phyloP scores from a whole-genome alignment of 176 grass and related monocot species.

The Oryza longistaminata region DNA sequence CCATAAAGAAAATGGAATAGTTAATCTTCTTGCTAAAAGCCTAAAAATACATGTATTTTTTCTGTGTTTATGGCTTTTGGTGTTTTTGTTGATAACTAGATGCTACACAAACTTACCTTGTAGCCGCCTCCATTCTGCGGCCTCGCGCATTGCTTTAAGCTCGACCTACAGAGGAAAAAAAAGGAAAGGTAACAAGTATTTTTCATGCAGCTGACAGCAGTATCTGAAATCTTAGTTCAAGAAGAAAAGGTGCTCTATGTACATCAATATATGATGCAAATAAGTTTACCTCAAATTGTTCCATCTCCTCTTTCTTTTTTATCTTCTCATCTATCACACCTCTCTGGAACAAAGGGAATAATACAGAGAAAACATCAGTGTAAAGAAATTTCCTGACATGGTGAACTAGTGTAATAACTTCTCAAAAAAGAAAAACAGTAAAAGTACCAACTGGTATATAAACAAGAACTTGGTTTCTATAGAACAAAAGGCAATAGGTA shows the following conservation, averaged over 20 bases:
- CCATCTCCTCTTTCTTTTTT: conserved; percentile 91
- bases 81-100: neutral
- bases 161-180: conserved; percentile 56
- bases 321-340: conserved; percentile 83
- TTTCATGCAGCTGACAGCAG: neutral
- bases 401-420: neutral
- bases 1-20: neutral
- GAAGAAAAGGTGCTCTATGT: neutral
- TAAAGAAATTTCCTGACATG: neutral
- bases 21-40: neutral
- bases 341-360: conserved; percentile 56
- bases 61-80: neutral
- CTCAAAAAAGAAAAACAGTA: neutral
- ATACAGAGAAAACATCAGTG: conserved; percentile 12
- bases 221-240: neutral
- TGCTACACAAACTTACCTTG: conserved; percentile 57
- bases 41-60: neutral
- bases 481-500: neutral
- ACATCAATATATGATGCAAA: conserved; percentile 2
- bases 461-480: neutral
- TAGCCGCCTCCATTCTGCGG: conserved; percentile 89
- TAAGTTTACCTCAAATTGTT: conserved; percentile 80
- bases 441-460: neutral
- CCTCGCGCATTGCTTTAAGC: conserved; percentile 80
- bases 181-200: neutral